Conservation (phyloP, 2,329 filamentous ascomycete genomes). For the Teratosphaeria epicoccoides region DNA sequence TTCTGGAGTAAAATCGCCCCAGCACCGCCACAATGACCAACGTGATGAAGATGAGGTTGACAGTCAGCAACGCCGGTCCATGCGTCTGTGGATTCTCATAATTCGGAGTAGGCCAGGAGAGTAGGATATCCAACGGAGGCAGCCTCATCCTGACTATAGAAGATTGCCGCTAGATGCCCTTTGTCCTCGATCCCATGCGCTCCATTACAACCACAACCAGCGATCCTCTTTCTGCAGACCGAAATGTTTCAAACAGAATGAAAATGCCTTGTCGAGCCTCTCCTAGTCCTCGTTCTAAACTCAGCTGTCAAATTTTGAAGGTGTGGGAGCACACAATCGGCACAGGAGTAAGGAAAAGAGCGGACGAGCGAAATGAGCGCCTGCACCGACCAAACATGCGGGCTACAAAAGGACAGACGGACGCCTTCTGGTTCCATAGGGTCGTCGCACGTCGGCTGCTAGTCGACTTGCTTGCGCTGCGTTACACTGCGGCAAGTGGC, state of each 20-base stretch:
- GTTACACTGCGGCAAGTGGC: not conserved
- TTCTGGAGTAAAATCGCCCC: slow-evolving; percentile 31
- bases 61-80: slow-evolving; percentile 29
- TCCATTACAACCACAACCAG: not conserved
- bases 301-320: not conserved
- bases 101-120: slow-evolving; percentile 31
- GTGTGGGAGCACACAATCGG: not conserved
- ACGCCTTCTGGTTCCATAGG: not conserved
- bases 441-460: not conserved
- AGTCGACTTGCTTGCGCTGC: not conserved
- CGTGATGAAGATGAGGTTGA: slow-evolving; percentile 30
- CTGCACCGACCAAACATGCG: not conserved
- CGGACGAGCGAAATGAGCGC: not conserved
- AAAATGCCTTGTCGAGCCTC: too few relatives aligned
- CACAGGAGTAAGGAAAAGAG: not conserved
- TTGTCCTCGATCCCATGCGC: not conserved
- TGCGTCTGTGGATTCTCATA: slow-evolving; percentile 32
- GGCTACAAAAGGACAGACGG: not conserved
- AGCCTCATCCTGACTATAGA: slow-evolving; percentile 13
- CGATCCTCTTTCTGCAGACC: not conserved
- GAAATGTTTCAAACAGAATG: not conserved
- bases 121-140: slow-evolving; percentile 24
- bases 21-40: slow-evolving; percentile 28
- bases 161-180: not conserved
- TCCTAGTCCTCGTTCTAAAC: too few relatives aligned